Conservation (phyloP, 129 eudicot genomes). For the Escallonia rubra region DNA sequence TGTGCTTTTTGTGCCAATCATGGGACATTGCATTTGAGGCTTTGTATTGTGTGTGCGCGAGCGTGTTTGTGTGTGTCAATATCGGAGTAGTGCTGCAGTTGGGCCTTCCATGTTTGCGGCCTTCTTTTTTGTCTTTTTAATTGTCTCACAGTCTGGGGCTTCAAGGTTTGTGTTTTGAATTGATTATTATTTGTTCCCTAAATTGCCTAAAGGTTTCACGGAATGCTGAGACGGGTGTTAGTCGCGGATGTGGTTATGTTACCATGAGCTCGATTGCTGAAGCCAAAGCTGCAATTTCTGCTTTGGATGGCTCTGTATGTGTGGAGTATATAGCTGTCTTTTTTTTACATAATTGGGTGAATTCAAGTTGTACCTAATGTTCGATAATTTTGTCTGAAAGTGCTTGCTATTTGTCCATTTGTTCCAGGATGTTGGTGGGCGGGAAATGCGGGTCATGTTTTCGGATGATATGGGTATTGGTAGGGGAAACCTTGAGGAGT, state of each 20-base stretch:
- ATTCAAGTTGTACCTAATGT: no score
- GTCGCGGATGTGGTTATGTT: slow-evolving; percentile 47
- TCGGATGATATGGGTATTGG: slow-evolving; percentile 28
- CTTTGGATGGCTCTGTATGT: slow-evolving; percentile 49
- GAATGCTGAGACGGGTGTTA: slow-evolving; percentile 36
- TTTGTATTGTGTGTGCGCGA: no score
- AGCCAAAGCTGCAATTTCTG: slow-evolving; percentile 45
- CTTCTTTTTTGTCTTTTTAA: no score
- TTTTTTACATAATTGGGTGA: no score
- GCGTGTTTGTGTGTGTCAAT: no score
- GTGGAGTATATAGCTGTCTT: no score
- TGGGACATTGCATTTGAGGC: no score
- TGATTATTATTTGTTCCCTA: neutral
- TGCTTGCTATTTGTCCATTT: neutral
- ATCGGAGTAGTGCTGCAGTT: no score
- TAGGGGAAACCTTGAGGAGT: slow-evolving; percentile 21
- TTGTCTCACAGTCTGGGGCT: no score
- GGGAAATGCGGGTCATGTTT: slow-evolving; percentile 45
- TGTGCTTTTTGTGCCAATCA: neutral
- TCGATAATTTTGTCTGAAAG: neutral
- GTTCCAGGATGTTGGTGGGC: slow-evolving; percentile 43
- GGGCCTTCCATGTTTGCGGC: no score
- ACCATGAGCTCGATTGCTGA: slow-evolving; percentile 40
- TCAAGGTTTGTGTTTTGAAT: neutral
- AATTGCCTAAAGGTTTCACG: slow-evolving; percentile 27